phyloP scores from a whole-genome alignment of 805 yeast species.

The Starmerella powellii region DNA sequence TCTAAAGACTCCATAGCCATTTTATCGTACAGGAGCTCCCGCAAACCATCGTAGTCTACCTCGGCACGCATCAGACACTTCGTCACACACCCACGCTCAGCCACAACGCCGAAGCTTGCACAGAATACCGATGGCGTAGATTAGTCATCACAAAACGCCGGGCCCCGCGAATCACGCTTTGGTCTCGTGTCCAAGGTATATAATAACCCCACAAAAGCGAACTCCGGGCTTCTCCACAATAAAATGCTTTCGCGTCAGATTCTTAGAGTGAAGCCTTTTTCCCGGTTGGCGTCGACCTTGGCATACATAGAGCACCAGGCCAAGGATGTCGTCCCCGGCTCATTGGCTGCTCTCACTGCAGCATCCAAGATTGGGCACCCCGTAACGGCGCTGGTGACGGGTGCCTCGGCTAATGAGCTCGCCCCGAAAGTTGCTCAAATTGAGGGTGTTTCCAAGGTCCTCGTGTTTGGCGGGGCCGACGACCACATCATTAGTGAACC shows the following conservation, averaged over 20 bases:
- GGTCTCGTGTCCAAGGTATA: neutral
- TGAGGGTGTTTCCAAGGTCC: slow-evolving; percentile 41
- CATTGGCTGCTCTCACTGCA: slow-evolving; percentile 64
- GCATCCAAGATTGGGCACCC: slow-evolving; percentile 63
- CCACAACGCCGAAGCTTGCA: too few relatives aligned
- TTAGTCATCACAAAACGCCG: too few relatives aligned
- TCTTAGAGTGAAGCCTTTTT: neutral
- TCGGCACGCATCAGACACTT: neutral
- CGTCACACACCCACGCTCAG: too few relatives aligned
- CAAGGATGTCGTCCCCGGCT: slow-evolving; percentile 47
- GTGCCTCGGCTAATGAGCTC: slow-evolving; percentile 41
- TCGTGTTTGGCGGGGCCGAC: slow-evolving; percentile 47
- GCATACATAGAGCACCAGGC: slow-evolving; percentile 58
- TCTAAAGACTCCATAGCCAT: slow-evolving; percentile 13
- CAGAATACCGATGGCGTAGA: too few relatives aligned
- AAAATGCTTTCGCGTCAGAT: neutral
- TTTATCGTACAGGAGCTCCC: slow-evolving; percentile 13
- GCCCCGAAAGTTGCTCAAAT: slow-evolving; percentile 46
- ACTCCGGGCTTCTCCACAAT: too few relatives aligned
- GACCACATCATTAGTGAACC: slow-evolving; percentile 67
- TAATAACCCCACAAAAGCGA: neutral
- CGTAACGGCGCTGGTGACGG: slow-evolving; percentile 65
- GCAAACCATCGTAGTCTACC: neutral
- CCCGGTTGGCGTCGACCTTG: slow-evolving; percentile 48
- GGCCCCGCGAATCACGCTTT: neutral